Base-by-base conservation (phyloP, 495 filamentous ascomycete genomes). In the Penicillium herquei region DNA sequence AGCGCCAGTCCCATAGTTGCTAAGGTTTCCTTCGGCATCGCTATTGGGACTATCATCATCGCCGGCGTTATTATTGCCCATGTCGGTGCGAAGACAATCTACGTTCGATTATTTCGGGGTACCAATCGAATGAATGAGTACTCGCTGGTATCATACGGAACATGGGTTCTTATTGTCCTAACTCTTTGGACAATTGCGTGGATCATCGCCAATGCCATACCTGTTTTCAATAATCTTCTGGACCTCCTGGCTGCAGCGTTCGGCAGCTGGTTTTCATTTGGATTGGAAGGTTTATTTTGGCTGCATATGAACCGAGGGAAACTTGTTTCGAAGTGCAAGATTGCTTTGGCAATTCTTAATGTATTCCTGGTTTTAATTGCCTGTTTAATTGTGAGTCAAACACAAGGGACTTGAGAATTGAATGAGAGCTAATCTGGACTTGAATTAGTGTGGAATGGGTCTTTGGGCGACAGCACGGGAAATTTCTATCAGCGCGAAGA, bases 181-280 rank as follows among this genome's bases (percentile, higher is more conserved):
- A 31, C 61, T 51, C 66, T 87, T 37, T 87, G 84, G 62, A 37
- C 82, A 4, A 52, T 86, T 30, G 81, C 83, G 4, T 88, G 81
- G 79, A 61, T 88, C 47, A 83, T 89, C 61, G 85, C 84, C 11
- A 78, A 83, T 56, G 77, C 82, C 6, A 84, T 89, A n/a, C 87
- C 87, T 1, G 80, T 84, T 64, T 89, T 89, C 68, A 80, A 77
- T 55, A 75, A 82, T 48, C 58, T 89, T 44, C 63, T 88, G 32
- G 69, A 68, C 12, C 46, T 79, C 44, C 68, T 76, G 3, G 57
- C 54, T 33, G 60, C 66, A 4, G 44, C 68, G 0, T 72, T 72
- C 52, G 64, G 59, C 14, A 65, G 53, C 41, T 73, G 68, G 72
- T 75, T 77, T 39, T 71, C 63, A 4, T 70, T 61, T 30, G 70